A percentile compares a stretch with the other conserved stretches of the same genome.
phyloP scores from a whole-genome alignment of 805 yeast genomes.

The Metschnikowia continentalis region DNA sequence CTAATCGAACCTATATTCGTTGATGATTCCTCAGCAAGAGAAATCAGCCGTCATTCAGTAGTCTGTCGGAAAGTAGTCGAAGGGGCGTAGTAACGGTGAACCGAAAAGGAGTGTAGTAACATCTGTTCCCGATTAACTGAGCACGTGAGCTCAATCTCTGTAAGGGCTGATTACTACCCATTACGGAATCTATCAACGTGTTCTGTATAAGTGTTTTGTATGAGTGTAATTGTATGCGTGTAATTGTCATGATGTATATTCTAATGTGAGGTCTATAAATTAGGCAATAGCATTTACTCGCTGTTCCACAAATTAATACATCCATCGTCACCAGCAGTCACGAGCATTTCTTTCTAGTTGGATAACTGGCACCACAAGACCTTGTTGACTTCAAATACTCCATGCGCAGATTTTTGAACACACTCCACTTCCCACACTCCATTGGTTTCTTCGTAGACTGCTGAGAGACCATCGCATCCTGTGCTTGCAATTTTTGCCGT shows the following conservation, averaged over 20 bases:
- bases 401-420: conserved; percentile 57
- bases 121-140: no score
- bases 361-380: conserved; percentile 62
- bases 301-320: conserved; percentile 65
- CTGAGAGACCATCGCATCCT: conserved; percentile 84
- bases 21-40: no score
- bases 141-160: no score
- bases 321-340: conserved; percentile 93
- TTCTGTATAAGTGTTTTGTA: no score
- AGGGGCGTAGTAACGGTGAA: no score
- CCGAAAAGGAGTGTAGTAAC: no score
- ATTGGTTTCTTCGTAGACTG: conserved; percentile 52
- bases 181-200: no score
- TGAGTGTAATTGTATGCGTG: no score
- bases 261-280: conserved; percentile 3
- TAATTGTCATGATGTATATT: neutral
- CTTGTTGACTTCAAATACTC: conserved; percentile 72
- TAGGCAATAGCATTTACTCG: conserved; percentile 24
- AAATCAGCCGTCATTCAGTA: no score
- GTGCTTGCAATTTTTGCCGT: conserved; percentile 71
- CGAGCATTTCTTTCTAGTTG: conserved; percentile 43
- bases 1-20: no score
- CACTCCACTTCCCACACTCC: conserved; percentile 55
- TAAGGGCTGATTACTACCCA: no score
- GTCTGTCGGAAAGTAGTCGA: no score